Conservation (phyloP, 2,329 filamentous ascomycete species). For the Hymenoscyphus fraxineus region DNA sequence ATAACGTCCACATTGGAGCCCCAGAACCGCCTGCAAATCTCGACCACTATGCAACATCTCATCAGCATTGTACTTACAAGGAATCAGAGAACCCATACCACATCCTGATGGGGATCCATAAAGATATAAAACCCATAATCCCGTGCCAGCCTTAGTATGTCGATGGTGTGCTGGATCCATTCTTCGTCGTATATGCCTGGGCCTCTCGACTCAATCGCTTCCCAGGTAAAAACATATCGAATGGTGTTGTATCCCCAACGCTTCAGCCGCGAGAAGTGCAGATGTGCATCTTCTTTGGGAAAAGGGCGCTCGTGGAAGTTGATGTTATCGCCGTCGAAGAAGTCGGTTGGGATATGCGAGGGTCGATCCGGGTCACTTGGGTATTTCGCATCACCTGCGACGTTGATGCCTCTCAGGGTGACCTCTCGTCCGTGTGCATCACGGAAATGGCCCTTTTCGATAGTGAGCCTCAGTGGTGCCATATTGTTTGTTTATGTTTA, state of each 20-base stretch:
- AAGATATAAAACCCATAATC: conserved; percentile 93
- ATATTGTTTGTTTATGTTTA: conserved; percentile 43
- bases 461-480: conserved; percentile 71
- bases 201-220: conserved; percentile 91
- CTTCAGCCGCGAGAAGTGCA: conserved; percentile 80
- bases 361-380: conserved; percentile 77
- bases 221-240: conserved; percentile 96
- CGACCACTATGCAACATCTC: conserved; percentile 61
- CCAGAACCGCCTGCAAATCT: conserved; percentile 91
- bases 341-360: conserved; percentile 71
- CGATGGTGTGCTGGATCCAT: conserved; percentile 88
- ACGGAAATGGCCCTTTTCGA: conserved; percentile 82
- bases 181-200: conserved; percentile 91
- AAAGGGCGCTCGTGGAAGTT: conserved; percentile 88
- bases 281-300: conserved; percentile 72
- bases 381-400: conserved; percentile 85
- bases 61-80: conserved; percentile 28
- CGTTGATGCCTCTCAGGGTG: conserved; percentile 87
- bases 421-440: conserved; percentile 81
- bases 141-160: conserved; percentile 77
- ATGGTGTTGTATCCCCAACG: conserved; percentile 95
- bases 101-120: conserved; percentile 98
- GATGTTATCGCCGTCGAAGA: conserved; percentile 90
- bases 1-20: conserved; percentile 95
- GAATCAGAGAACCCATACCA: conserved; percentile 56